Evolutionary conservation across 176 grass and related monocot genomes (phyloP).

Genomic region (Poa pratensis): DNA sequence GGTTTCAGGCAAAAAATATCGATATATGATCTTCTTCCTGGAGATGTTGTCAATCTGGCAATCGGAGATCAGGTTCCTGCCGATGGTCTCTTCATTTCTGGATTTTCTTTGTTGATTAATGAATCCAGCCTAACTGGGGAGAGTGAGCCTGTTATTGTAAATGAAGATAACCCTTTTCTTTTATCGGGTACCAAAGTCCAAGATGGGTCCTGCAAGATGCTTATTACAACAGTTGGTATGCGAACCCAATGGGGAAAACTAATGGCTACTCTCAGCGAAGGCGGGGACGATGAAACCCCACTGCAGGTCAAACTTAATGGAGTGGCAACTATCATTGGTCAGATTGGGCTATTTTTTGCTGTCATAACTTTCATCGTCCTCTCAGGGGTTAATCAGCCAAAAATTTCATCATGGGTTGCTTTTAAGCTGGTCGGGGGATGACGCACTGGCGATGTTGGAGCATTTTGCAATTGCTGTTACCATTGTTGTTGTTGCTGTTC

Average conservation of each 20-base stretch:
- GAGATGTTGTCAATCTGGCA: conserved; percentile 89
- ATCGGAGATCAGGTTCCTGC: conserved; percentile 98
- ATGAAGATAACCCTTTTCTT: conserved; percentile 87
- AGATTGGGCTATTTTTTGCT: conserved; percentile 92
- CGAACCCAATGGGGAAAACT: conserved; percentile 96
- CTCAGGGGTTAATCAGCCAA: conserved; percentile 63
- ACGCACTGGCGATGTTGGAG: conserved; percentile 82
- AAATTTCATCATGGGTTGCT: conserved; percentile 57
- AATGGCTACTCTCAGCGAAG: conserved; percentile 92
- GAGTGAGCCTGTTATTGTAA: conserved; percentile 82
- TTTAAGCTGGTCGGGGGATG: conserved; percentile 82
- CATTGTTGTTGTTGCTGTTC: conserved; percentile 96
- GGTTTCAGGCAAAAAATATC: conserved; percentile 87
- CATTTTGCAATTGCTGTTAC: conserved; percentile 98
- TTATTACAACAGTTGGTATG: conserved; percentile 96
- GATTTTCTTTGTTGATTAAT: conserved; percentile 90
- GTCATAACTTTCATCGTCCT: conserved; percentile 96
- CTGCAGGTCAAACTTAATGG: conserved; percentile 86
- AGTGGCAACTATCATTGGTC: conserved; percentile 81
- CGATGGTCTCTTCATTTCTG: conserved; percentile 89
- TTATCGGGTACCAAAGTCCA: conserved; percentile 93
- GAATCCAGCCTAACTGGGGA: conserved; percentile 96
- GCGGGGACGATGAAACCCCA: conserved; percentile 97
- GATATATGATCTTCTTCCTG: conserved; percentile 93
- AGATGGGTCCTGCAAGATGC: conserved; percentile 93